Evolutionary conservation across 768 basidiomycete species (phyloP), one percentile per base, ranked within the genome.

Genomic region (Phanerochaete sordida): DNA sequence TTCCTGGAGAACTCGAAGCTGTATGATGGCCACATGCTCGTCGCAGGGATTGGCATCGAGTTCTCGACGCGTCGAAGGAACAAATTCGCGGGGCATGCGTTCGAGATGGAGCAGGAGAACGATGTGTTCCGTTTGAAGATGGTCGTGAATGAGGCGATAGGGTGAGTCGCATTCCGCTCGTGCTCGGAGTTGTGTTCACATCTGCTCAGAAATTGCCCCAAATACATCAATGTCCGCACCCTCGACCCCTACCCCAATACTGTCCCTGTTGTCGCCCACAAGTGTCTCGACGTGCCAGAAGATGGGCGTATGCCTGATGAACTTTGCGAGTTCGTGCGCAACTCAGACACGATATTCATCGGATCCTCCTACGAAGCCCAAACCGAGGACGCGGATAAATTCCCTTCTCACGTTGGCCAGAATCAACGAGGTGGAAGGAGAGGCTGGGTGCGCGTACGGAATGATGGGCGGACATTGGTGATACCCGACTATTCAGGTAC

Each of bases 391-490:
- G 73, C 70, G 3, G 48, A 64, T 2, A 65, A 53, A 4, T 80
- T 75, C 58, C 85, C 85, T 1, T 85, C 85, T 1, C 85, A 86
- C 62, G 65, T 84, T 8, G 83, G 84, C 16, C 82, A 82, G 73
- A 88, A 87, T 62, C 83, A 85, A 51, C 82, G 87, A 7, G 85
- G 85, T 9, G 87, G 87, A 2, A 74, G 78, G 19, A 78, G 76
- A 8, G 86, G 85, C 0, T 87, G 86, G 62, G 73, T 86, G 3
- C 82, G 85, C 8, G 74, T 30, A 3, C 47, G 51, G 21, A 77
- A 75, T 1, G 82, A 87, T 62, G 77, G 80, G 15, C 76, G 81
- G 33, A 87, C 82, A 0, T 61, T 87, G 3, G 76, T 82, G 1
- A 60, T 87, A 4, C 86, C 87, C 0, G 86, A 88, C 67, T 87